Evolutionary conservation across 371 early-diverging fungal genomes (phyloP), one percentile per base, ranked within the genome.

Genomic region (Cokeromyces recurvatus): DNA sequence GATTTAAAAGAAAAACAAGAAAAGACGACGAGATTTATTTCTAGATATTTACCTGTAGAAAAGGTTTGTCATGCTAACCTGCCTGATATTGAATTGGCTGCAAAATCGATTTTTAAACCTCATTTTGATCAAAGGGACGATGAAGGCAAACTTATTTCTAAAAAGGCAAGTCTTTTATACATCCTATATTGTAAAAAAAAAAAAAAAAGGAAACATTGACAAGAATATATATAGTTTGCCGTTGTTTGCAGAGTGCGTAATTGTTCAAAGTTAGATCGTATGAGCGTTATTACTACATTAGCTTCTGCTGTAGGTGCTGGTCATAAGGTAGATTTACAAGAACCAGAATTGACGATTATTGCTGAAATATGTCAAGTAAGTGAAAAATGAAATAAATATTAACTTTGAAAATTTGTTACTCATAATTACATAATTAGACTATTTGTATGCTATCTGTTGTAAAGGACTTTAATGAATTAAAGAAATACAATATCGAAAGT

Each of bases 361-460:
- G 82, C 80, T 7, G 90, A 89, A 57, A 66, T 86, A 1, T 80
- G 83, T 43, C 83, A 84, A 75, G 83, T 83, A 71, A 32, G 27
- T 4, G 32, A 34, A 14, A 11, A n/a, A 24, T 32, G 8, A 14
- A n/a, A 35, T 12, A 19, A 21, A 14, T 16, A 45, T 29, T 8
- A 8, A 31, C 19, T n/a, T 9, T 19, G 16, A 11, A 36, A 25
- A 35, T 12, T 40, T 4, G 27, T 36, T 19, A 2, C 23, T 31
- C 15, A 7, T n/a, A 11, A 42, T 32, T 36, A 44, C 15, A 22
- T 31, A 24, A 15, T 25, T 55, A 84, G 82, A 79, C 68, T 21
- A 66, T 86, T n/a, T 86, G 87, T 54, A 84, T 85, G 52, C 74
- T 89, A 55, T 78, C 84, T 39, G 82, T 87, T 1, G 81, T 85